Conservation (phyloP, 768 basidiomycete species). For the Suillus bovinus region DNA sequence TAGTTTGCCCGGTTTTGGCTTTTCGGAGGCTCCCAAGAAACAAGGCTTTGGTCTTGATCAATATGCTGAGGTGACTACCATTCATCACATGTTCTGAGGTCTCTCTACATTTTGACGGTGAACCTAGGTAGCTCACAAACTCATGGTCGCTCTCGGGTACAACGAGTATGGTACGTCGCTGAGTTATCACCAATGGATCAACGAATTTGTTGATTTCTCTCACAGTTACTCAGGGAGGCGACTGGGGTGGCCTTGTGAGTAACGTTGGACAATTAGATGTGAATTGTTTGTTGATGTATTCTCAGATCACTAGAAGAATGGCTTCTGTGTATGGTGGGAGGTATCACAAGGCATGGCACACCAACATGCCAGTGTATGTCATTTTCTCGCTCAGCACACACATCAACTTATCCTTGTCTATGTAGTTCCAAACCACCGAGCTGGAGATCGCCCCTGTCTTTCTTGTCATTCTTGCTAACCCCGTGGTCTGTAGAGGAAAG, state of each 20-base stretch:
- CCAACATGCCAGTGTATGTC: conserved; percentile 43
- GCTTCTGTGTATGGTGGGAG: conserved; percentile 39
- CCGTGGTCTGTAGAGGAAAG: conserved; percentile 31
- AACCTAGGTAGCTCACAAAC: conserved; percentile 43
- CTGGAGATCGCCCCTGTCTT: conserved; percentile 28
- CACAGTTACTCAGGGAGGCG: conserved; percentile 49
- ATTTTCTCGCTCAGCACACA: neutral
- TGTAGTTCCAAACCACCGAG: conserved; percentile 27
- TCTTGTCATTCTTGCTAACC: conserved; percentile 27
- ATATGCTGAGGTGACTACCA: conserved; percentile 49
- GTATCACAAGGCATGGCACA: conserved; percentile 52
- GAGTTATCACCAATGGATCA: neutral
- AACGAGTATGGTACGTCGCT: conserved; percentile 7
- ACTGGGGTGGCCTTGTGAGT: conserved; percentile 44
- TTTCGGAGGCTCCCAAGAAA: conserved; percentile 56
- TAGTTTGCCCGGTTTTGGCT: conserved; percentile 40
- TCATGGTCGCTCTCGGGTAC: conserved; percentile 46
- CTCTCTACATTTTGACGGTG: conserved; percentile 8
- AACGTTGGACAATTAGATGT: neutral
- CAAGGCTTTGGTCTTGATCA: conserved; percentile 49
- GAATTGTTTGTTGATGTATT: neutral
- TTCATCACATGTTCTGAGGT: neutral
- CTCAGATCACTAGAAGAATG: conserved; percentile 37
- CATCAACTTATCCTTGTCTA: neutral
- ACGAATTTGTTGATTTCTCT: conserved; percentile 1